A percentile compares a stretch with the other conserved stretches of the same genome.
phyloP scores from a whole-genome alignment of 441 rosid genomes.

The Erodium texanum region DNA sequence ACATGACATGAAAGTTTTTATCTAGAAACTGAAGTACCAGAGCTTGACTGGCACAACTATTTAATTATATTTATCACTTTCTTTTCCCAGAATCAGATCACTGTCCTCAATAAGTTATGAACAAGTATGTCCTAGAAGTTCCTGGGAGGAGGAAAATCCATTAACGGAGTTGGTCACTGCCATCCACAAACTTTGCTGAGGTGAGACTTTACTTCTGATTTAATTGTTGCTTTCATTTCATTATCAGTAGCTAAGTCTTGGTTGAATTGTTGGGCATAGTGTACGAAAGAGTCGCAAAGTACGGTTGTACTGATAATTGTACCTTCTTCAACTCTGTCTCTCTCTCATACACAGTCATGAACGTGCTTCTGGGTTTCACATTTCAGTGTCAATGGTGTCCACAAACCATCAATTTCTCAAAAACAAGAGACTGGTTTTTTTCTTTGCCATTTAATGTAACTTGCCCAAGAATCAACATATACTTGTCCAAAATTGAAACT shows the following conservation, averaged over 20 bases:
- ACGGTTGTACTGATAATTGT: constrained; percentile 4
- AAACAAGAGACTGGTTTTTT: neutral
- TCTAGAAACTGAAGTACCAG: too few species aligned
- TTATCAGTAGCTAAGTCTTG: neutral
- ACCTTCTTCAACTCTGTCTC: too few species aligned
- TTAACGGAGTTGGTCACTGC: neutral
- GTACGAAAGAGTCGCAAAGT: constrained; percentile 2
- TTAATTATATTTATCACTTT: too few species aligned
- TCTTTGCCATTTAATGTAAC: neutral
- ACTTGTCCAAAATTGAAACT: neutral
- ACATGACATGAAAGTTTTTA: too few species aligned
- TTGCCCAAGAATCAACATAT: neutral
- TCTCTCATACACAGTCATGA: neutral
- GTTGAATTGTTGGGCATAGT: neutral
- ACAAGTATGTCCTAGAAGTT: neutral
- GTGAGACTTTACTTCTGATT: neutral
- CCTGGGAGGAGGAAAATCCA: neutral
- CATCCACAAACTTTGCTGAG: neutral
- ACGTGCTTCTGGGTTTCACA: neutral
- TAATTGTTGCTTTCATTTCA: neutral
- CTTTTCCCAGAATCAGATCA: neutral
- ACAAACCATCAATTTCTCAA: neutral
- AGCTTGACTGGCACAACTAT: too few species aligned
- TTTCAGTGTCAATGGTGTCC: neutral
- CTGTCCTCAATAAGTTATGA: neutral